A percentile compares a stretch with the other conserved stretches of the same genome.
Evolutionary conservation across 2,329 filamentous ascomycete species (phyloP).

Genomic region (Nothopassalora personata): DNA sequence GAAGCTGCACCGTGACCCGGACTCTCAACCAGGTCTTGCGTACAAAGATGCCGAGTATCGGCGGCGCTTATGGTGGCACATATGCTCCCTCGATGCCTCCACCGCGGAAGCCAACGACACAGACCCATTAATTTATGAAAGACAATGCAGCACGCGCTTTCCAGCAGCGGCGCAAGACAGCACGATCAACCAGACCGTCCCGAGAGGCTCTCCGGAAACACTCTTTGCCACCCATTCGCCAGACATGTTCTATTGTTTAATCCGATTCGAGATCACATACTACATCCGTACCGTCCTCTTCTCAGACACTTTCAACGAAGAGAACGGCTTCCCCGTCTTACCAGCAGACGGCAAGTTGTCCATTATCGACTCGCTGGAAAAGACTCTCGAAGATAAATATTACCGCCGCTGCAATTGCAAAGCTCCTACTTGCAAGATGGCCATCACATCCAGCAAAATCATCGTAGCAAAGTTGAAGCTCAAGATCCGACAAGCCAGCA

Average conservation of each 20-base stretch:
- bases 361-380: conserved; percentile 17
- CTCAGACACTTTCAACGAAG: conserved; percentile 17
- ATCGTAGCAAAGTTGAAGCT: conserved; percentile 15
- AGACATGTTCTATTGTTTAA: conserved; percentile 15
- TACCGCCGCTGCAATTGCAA: conserved; percentile 14
- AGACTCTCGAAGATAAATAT: conserved; percentile 19
- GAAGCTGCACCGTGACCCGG: conserved; percentile 20
- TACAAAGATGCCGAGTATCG: conserved; percentile 16
- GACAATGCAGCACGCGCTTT: conserved; percentile 16
- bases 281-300: conserved; percentile 20
- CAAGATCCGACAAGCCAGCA: neutral
- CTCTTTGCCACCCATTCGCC: conserved; percentile 6
- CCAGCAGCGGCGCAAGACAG: conserved; percentile 12
- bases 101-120: conserved; percentile 15
- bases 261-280: conserved; percentile 21
- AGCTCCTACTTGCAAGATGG: conserved; percentile 11
- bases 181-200: conserved; percentile 5
- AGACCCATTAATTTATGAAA: conserved; percentile 20
- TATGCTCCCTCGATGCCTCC: conserved; percentile 19
- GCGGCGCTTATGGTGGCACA: conserved; percentile 23
- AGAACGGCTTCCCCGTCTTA: conserved; percentile 17
- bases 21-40: conserved; percentile 8
- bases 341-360: conserved; percentile 18
- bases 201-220: neutral
- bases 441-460: conserved; percentile 16